Conservation (phyloP, 306 rosid genomes). For the Quercus bicolor region DNA sequence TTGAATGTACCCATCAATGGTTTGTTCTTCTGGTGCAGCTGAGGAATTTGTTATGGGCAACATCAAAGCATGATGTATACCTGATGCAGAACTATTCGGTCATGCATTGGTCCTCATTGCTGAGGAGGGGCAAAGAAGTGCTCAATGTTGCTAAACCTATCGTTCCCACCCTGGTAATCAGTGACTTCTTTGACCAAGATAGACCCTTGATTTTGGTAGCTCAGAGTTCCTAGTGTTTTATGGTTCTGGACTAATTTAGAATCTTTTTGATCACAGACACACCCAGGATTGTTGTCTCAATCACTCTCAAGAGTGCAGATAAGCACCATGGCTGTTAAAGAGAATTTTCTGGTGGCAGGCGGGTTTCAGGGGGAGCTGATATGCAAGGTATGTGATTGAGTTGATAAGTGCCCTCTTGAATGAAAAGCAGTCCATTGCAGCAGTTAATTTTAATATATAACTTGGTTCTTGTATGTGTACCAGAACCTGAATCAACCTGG, state of each 20-base stretch:
- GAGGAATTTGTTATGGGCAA: constrained; percentile 85
- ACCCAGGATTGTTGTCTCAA: constrained; percentile 47
- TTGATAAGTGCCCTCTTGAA: neutral
- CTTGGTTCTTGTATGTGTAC: constrained; percentile 6
- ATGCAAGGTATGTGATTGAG: constrained; percentile 63
- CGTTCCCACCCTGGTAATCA: constrained; percentile 62
- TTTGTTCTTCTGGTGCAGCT: constrained; percentile 53
- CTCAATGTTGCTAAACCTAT: constrained; percentile 73
- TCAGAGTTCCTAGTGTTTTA: neutral
- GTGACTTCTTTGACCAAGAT: constrained; percentile 5
- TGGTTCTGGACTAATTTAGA: constrained; percentile 1
- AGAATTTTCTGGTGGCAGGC: constrained; percentile 76
- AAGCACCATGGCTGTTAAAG: constrained; percentile 92
- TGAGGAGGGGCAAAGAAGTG: constrained; percentile 68
- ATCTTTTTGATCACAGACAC: constrained; percentile 37
- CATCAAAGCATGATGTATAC: constrained; percentile 94
- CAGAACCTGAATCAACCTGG: constrained; percentile 71
- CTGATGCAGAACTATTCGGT: constrained; percentile 90
- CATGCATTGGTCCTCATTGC: constrained; percentile 86
- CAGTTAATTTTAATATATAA: neutral
- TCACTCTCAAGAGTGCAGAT: constrained; percentile 82
- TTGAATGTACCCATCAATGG: constrained; percentile 23
- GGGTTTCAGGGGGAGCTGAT: constrained; percentile 96
- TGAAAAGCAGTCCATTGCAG: neutral
- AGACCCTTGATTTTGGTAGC: neutral